Base-by-base conservation (phyloP, 371 early-diverging fungal species). In the Syncephalastrum monosporum region DNA sequence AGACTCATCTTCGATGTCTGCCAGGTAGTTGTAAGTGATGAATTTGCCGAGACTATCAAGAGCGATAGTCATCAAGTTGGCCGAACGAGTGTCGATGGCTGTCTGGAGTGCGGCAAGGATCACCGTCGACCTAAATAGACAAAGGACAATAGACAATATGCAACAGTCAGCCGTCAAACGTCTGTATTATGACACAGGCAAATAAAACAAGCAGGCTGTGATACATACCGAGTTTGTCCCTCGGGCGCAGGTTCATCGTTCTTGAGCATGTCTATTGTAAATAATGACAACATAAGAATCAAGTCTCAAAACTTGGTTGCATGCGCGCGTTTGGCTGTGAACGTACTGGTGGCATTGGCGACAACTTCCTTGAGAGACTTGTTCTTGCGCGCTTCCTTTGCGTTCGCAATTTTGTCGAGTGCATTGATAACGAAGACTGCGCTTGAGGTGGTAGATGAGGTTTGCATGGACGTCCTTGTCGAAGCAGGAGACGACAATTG, bases 11-110 rank as follows among this genome's bases (percentile, higher is more conserved):
- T 72, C 75, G 65, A 72, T 74, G 53, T 75, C 74, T n/a, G 74
- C 82, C 38, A 88, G 75, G 63, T 82, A 87, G 41, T 85, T 82
- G 57, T 87, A 90, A 3, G 89, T 87, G 21, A 90, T 85, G 42
- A 90, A 84, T 65, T 90, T 90, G 56, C 86, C 88, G 33, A 90
- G 75, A 65, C 88, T 86, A 58, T 90, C 90, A 17, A 90, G 62
- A 3, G 83, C 71, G 17, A 81, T 75, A 4, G 77, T 83, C 64
- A 83, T 74, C n/a, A 83, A 63, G 43, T 63, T 67, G n/a, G 78
- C 67, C 49, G 71, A 69, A 25, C 80, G 74, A 48, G 88, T 77
- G 23, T 77, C 80, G 51, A 87, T 84, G 7, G 84, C 81, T 19
- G 76, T 51, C 57, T 83, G 81, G 25, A 89, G 63, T 16, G 88